Percentiles rank a stretch among this genome's conserved stretches.
Conservation (phyloP, 2,329 filamentous ascomycete species). For the Hypoxylon sp. region DNA sequence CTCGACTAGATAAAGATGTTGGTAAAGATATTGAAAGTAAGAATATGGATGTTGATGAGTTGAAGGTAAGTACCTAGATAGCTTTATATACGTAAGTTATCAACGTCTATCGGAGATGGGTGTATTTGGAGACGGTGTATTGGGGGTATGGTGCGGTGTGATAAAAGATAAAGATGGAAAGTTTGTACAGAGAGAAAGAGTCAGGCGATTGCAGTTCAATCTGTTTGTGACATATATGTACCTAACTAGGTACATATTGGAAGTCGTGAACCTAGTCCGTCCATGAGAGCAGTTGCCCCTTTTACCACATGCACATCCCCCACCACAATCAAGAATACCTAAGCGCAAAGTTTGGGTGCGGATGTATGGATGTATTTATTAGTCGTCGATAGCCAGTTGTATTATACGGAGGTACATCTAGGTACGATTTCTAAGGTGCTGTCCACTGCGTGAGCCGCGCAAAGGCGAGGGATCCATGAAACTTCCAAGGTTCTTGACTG, state of each 20-base stretch:
- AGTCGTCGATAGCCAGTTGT: not conserved
- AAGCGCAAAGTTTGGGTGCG: not conserved
- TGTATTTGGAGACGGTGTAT: not conserved
- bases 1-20: not conserved
- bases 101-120: not conserved
- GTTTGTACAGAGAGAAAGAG: not conserved
- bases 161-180: not conserved
- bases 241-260: too few relatives aligned
- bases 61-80: too few relatives aligned
- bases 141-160: not conserved
- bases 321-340: not conserved
- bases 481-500: too few relatives aligned
- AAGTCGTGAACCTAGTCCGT: not conserved
- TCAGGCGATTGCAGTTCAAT: not conserved
- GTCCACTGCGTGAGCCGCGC: not conserved
- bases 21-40: not conserved
- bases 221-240: not conserved
- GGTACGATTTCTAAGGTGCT: not conserved
- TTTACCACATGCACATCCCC: not conserved
- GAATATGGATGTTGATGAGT: not conserved
- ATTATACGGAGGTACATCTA: constrained; percentile 25
- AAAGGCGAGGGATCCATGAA: not conserved
- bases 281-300: not conserved
- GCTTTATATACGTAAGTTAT: not conserved
- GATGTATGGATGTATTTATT: not conserved